These are phyloP conservation scores for Neoboletus magnificus DNA, from an alignment of 768 basidiomycete genomes.

Conservation along the genomic window DNA sequence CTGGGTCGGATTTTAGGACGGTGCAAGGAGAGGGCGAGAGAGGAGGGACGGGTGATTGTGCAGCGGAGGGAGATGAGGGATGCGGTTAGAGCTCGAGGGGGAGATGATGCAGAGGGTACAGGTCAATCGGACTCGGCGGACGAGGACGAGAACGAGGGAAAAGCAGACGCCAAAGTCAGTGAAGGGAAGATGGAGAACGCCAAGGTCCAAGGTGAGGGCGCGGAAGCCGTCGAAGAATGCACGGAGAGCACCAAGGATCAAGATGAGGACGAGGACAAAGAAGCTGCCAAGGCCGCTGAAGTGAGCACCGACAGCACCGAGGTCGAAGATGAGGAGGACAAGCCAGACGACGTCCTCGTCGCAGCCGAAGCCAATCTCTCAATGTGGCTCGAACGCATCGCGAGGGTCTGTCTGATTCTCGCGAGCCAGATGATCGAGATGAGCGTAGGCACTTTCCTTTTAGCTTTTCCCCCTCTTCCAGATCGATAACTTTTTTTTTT, in stretches of 20 bases:
- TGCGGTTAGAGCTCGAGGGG: background rate
- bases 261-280: background rate
- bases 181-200: background rate
- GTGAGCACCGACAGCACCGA: background rate
- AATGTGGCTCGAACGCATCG: constrained; percentile 85
- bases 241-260: background rate
- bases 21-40: constrained; percentile 53
- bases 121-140: background rate
- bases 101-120: background rate
- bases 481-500: background rate
- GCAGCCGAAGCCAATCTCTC: constrained; percentile 37
- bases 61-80: constrained; percentile 8
- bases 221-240: background rate
- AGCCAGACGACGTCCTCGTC: constrained; percentile 17
- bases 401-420: constrained; percentile 71
- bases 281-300: background rate
- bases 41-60: constrained; percentile 19
- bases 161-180: background rate
- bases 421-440: constrained; percentile 83
- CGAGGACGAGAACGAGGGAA: background rate
- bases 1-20: constrained; percentile 58
- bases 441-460: constrained; percentile 49
- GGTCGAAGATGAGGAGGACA: constrained; percentile 2
- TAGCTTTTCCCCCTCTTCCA: background rate
- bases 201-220: background rate